Evolutionary conservation across 2,329 filamentous ascomycete species (phyloP).

Genomic region (Colletotrichum sansevieriae): DNA sequence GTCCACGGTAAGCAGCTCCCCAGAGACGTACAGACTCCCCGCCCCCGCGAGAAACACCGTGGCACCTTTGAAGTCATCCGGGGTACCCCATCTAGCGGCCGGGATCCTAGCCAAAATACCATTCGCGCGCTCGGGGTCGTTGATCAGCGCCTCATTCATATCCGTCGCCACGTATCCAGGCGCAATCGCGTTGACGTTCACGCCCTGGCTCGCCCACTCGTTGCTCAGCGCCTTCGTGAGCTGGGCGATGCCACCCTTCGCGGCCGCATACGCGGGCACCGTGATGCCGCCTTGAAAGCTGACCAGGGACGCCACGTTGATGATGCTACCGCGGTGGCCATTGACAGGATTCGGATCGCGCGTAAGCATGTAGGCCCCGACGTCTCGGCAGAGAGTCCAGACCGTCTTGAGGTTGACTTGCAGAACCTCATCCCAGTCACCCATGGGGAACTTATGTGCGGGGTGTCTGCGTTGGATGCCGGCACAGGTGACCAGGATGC

Average conservation of each 20-base stretch:
- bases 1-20: constrained; percentile 85
- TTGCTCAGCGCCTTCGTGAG: constrained; percentile 87
- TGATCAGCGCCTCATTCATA: constrained; percentile 88
- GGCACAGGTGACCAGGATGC: constrained; percentile 75
- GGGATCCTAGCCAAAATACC: constrained; percentile 86
- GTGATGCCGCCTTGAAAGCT: constrained; percentile 89
- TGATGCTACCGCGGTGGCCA: constrained; percentile 76
- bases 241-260: constrained; percentile 87
- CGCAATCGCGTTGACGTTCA: constrained; percentile 89
- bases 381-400: constrained; percentile 82
- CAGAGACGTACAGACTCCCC: constrained; percentile 81
- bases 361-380: constrained; percentile 82
- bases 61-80: constrained; percentile 89
- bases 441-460: constrained; percentile 71
- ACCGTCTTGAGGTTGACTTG: constrained; percentile 89
- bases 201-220: constrained; percentile 83
- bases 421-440: constrained; percentile 75
- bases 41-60: constrained; percentile 81
- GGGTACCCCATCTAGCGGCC: constrained; percentile 83
- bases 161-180: constrained; percentile 94
- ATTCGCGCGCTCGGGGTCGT: constrained; percentile 75
- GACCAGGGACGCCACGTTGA: constrained; percentile 87
- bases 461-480: constrained; percentile 77
- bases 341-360: constrained; percentile 60
- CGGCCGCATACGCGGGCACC: constrained; percentile 87